Evolutionary conservation across 1,284 basidiomycete genomes (phyloP).

Genomic region (Singerocomus inundabilis): DNA sequence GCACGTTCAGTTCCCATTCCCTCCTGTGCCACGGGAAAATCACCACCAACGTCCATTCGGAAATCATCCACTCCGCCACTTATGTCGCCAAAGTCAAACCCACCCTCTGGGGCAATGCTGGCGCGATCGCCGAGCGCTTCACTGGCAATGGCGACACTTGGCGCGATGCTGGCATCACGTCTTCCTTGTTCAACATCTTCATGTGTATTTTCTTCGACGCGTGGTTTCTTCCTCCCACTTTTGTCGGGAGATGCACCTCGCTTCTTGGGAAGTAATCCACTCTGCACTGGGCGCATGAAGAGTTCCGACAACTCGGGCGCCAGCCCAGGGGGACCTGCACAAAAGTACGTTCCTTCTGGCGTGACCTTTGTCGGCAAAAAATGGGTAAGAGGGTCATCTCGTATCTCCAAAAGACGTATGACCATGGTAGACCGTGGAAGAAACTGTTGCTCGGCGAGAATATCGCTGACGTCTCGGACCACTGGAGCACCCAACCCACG

Average conservation of each 20-base stretch:
- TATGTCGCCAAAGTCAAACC: constrained; percentile 58
- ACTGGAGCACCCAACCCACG: constrained; percentile 55
- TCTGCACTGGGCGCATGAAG: constrained; percentile 76
- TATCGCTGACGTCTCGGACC: constrained; percentile 68
- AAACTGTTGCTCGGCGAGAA: constrained; percentile 76
- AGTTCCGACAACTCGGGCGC: constrained; percentile 79
- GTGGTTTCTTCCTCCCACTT: constrained; percentile 59
- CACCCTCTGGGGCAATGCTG: constrained; percentile 52
- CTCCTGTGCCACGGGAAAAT: constrained; percentile 33
- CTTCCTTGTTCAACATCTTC: constrained; percentile 68
- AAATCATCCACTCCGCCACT: constrained; percentile 57
- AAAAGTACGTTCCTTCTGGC: constrained; percentile 71
- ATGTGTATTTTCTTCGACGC: constrained; percentile 49
- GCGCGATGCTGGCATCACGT: constrained; percentile 59
- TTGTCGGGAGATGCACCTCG: constrained; percentile 53
- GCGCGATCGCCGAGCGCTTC: constrained; percentile 48
- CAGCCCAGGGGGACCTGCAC: constrained; percentile 77
- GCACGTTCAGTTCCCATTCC: constrained; percentile 29
- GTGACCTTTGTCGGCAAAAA: constrained; percentile 81
- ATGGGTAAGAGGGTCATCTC: constrained; percentile 80
- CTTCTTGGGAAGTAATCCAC: constrained; percentile 48
- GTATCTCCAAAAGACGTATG: constrained; percentile 80
- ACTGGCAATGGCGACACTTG: constrained; percentile 53
- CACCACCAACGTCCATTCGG: constrained; percentile 54
- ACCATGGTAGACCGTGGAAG: constrained; percentile 81